Evolutionary conservation across 768 basidiomycete species (phyloP), one percentile per base, ranked within the genome.

Genomic region (Boletus reticulatus): DNA sequence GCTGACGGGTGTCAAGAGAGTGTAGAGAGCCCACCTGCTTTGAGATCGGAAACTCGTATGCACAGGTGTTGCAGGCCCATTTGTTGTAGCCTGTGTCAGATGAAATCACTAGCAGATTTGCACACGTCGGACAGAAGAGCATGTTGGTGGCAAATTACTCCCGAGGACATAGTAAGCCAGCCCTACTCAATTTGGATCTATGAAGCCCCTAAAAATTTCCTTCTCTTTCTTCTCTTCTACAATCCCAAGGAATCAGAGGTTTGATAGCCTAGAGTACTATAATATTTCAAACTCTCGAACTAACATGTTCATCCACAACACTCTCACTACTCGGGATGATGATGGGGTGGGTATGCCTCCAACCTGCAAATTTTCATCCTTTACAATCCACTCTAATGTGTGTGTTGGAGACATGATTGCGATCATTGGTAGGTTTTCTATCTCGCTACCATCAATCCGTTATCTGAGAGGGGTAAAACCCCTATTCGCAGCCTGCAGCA

Each of bases 101-200:
- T 6, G 87, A 89, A 47, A 92, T 85, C 43, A 88, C 80, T 16
- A 95, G 82, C 43, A 92, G 78, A 71, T 98, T 98, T 29, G 91
- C 85, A 66, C 96, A 98, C 50, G 88, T 92, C 31, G 96, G 96
- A 69, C 96, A 98, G 78, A 96, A 96, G 36, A 95, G 78, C 92
- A 96, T 55, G 22, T 16, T 37, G n/a, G n/a, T n/a, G n/a, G n/a
- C n/a, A n/a, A n/a, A n/a, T n/a, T n/a, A n/a, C n/a, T n/a, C n/a
- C n/a, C n/a, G 22, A 22, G 22, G 22, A 22, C 22, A 22, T 22
- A 22, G 22, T 22, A 22, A 22, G 22, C 22, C 22, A 22, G 22
- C 22, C 22, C 22, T 22, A 36, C 22, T 48, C n/a, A 31, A 29
- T 31, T 14, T 3, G 14, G 41, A 13, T 5, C 8, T n/a, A 27